Percentiles rank a stretch among this genome's conserved stretches.
These are phyloP conservation scores for Sarocladium oryzae DNA, from an alignment of 2,329 filamentous ascomycete genomes.

Conservation along the genomic window DNA sequence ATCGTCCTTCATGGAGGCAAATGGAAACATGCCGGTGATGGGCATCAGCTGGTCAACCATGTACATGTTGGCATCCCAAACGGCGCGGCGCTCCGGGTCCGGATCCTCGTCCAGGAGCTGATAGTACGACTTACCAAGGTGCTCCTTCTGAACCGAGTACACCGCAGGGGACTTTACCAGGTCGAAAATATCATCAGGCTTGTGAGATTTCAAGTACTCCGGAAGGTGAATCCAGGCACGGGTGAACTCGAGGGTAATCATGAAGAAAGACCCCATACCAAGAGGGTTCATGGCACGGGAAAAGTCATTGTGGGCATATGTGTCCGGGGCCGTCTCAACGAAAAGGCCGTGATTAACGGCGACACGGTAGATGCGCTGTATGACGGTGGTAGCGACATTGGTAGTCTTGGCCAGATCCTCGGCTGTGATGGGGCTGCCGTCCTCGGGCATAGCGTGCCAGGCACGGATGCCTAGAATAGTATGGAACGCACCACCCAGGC, in stretches of 20 bases:
- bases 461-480: slow-evolving; percentile 20
- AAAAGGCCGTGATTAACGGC: slow-evolving; percentile 24
- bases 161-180: slow-evolving; percentile 26
- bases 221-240: slow-evolving; percentile 18
- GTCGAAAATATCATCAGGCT: slow-evolving; percentile 24
- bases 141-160: slow-evolving; percentile 23
- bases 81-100: slow-evolving; percentile 20
- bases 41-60: slow-evolving; percentile 26
- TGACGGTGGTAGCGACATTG: slow-evolving; percentile 23
- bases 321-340: slow-evolving; percentile 20
- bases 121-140: slow-evolving; percentile 27
- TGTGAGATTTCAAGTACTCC: slow-evolving; percentile 25
- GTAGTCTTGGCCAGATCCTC: slow-evolving; percentile 15
- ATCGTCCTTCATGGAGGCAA: slow-evolving; percentile 20
- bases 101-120: slow-evolving; percentile 24
- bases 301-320: slow-evolving; percentile 26
- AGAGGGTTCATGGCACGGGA: slow-evolving; percentile 22
- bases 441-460: slow-evolving; percentile 20
- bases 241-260: slow-evolving; percentile 25
- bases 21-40: slow-evolving; percentile 29
- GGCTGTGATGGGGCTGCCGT: slow-evolving; percentile 17
- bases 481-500: slow-evolving; percentile 19
- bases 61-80: slow-evolving; percentile 28
- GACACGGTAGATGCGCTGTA: slow-evolving; percentile 25
- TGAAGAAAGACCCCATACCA: slow-evolving; percentile 23